Base-by-base conservation (phyloP, 345 rosid species). In the Rubroshorea leprosula region DNA sequence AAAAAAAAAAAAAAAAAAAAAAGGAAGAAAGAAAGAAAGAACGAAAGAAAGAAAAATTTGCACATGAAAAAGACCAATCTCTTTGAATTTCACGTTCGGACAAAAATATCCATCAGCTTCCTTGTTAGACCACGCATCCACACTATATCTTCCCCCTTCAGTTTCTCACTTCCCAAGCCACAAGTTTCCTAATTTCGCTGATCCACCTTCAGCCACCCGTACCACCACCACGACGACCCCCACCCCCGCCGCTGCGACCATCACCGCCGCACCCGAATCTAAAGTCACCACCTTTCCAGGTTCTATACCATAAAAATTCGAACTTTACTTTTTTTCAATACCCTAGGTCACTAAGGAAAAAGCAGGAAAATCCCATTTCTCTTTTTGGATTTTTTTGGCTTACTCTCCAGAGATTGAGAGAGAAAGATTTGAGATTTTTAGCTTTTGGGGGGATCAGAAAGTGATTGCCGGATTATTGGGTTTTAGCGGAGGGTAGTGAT, bases 401-500 rank as follows among this genome's bases (percentile, higher is more conserved):
- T 19, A 17, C 14, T 26, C n/a, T 1, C 7, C 10, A 57, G 58
- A 22, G 46, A 29, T 44, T 17, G 38, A 35, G 27, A 57, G 21
- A 50, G 57, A 43, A 23, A 29, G 5, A 26, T 26, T 47, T 71
- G 44, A 58, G 26, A n/a, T 29, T 58, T 48, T 16, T 39, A 12
- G 57, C 55, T 56, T 41, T 25, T 48, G 19, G 45, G 7, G 23
- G 16, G n/a, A n/a, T 27, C 31, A 48, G 43, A 9, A 14, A 15
- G 23, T 25, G 24, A 49, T 49, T 23, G 24, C 4, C 14, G 26
- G 52, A 15, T 55, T 47, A n/a, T 26, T 51, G 15, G 20, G 15
- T 26, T 45, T 69, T 63, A 44, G 57, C 63, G 45, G 74, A 5
- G 17, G 49, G n/a, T 20, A 39, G 26, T 49, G 49, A 88, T 88